These are phyloP conservation scores for Suzukiozyma palmioleophila DNA, from an alignment of 1,139 yeast genomes.

Conservation along the genomic window DNA sequence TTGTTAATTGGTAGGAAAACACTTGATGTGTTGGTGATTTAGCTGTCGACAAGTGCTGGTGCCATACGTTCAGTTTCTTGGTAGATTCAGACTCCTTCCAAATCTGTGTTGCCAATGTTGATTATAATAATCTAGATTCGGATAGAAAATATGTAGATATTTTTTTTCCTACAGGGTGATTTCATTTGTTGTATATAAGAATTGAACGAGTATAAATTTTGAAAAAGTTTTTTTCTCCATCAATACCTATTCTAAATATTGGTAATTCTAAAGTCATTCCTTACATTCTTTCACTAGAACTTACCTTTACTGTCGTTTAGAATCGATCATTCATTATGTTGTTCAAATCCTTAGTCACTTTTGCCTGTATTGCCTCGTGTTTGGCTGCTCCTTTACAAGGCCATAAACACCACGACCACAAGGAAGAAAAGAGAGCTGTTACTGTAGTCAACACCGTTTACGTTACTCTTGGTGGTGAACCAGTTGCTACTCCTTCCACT, in stretches of 20 bases:
- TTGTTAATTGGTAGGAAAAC: no score
- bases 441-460: slow-evolving; percentile 29
- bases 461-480: slow-evolving; percentile 34
- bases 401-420: slow-evolving; percentile 37
- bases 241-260: slow-evolving; percentile 5
- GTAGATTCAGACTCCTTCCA: no score
- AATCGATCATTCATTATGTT: slow-evolving; percentile 30
- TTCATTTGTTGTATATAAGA: no score
- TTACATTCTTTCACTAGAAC: slow-evolving; percentile 4
- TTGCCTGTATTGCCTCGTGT: slow-evolving; percentile 27
- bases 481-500: slow-evolving; percentile 19
- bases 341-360: slow-evolving; percentile 39
- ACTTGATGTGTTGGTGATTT: no score
- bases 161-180: no score
- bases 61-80: no score
- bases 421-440: slow-evolving; percentile 37
- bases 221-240: no score
- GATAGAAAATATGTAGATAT: no score
- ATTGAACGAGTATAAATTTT: no score
- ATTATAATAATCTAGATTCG: no score
- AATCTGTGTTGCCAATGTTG: no score
- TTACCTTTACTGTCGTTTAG: slow-evolving; percentile 4
- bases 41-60: no score
- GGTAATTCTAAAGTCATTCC: slow-evolving; percentile 5
- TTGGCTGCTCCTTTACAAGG: slow-evolving; percentile 29